A percentile compares a stretch with the other conserved stretches of the same genome.
Conservation (phyloP, 2,329 filamentous ascomycete genomes). For the Leptosphaerulina australis region DNA sequence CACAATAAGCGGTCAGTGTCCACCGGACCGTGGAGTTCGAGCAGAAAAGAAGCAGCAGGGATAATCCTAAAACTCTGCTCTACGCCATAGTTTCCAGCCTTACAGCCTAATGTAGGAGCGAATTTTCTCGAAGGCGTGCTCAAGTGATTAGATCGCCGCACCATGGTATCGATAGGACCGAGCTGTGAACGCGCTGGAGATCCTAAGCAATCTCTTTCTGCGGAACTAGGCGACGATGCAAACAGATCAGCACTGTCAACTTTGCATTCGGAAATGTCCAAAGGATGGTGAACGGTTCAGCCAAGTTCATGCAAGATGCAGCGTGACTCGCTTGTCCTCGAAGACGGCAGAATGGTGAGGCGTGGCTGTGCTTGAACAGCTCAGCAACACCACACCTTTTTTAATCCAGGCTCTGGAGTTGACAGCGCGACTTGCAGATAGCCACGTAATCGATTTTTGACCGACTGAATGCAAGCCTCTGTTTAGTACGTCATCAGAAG, state of each 20-base stretch:
- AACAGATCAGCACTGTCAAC: constrained; percentile 23
- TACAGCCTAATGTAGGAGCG: constrained; percentile 20
- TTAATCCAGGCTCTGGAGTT: constrained; percentile 15
- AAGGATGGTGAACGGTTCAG: constrained; percentile 29
- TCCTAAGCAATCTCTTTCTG: constrained; percentile 20
- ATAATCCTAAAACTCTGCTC: constrained; percentile 3
- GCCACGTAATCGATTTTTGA: constrained; percentile 36
- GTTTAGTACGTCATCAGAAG: constrained; percentile 37
- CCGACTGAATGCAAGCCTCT: constrained; percentile 31
- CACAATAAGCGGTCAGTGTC: constrained; percentile 7
- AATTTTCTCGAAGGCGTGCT: constrained; percentile 16
- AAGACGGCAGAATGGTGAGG: constrained; percentile 8
- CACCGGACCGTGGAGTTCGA: constrained; percentile 15
- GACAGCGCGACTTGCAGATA: constrained; percentile 33
- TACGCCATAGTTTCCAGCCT: constrained; percentile 22
- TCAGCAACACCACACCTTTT: constrained; percentile 26
- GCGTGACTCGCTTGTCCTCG: constrained; percentile 14
- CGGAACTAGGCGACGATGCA: constrained; percentile 18
- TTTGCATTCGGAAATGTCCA: constrained; percentile 23
- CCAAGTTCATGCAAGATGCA: constrained; percentile 31
- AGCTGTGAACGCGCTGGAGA: constrained; percentile 19
- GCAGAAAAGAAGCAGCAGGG: constrained; percentile 13
- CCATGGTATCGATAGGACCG: constrained; percentile 28
- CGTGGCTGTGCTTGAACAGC: constrained; percentile 32
- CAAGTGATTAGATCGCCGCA: constrained; percentile 19